Base-by-base conservation (phyloP, 371 early-diverging fungal genomes). In the Funneliformis caledonium region DNA sequence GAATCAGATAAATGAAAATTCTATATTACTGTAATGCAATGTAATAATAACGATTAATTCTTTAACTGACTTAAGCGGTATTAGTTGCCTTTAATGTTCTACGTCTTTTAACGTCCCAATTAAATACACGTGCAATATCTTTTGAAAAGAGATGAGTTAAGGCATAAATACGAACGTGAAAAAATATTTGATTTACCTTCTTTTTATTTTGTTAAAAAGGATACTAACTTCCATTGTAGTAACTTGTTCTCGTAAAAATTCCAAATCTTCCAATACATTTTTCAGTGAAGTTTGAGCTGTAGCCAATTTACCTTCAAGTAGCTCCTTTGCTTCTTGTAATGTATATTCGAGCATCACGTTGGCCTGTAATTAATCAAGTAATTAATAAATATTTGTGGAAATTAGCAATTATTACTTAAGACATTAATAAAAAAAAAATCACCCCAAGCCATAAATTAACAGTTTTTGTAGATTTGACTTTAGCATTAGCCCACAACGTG, bases 151-250 rank as follows among this genome's bases (percentile, higher is more conserved):
- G 52, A 72, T 14, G 42, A 68, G 42, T 72, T 48, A 72, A 72
- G 48, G 50, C 77, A 67, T 79, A 78, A 76, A 37, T 19, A 50
- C 45, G 65, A 75, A 31, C 26, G 7, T 56, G 82, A 76, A 45
- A 4, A 22, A 52, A 73, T 56, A 4, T 73, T 52, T 6, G 8
- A 1, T n/a, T 37, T 10, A 47, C 60, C 19, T 33, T 47, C 26
- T 26, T 75, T 26, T 11, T 37, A 31, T 68, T 68, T 68, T 68
- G 68, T 31, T 31, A 59, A 86, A 86, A 88, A 86, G 85, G 86
- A 86, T 89, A 91, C 91, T 98, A 88, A 98, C 99, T 88, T 98
- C 99, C 96, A 98, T 97, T 42, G 97, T 97, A 4, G 99, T 98
- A 83, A 98, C 96, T 86, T 98, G 98, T 81, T 96, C 96, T 81